Evolutionary conservation across 371 early-diverging fungal species (phyloP).

Genomic region (Actinomucor elegans): DNA sequence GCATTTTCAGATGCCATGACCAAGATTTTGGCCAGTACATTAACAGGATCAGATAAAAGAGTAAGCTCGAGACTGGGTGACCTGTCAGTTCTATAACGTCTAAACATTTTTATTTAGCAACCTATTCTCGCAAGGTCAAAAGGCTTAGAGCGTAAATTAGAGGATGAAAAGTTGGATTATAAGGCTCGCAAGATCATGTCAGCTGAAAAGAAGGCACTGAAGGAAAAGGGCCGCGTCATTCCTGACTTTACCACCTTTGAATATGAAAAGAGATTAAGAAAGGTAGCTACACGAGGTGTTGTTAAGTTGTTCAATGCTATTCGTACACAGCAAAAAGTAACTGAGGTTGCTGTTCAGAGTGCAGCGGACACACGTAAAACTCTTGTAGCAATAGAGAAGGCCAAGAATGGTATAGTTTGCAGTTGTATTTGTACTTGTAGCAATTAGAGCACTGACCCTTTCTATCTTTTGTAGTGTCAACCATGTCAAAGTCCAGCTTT

Average conservation of each 20-base stretch:
- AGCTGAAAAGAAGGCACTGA: conserved; percentile 62
- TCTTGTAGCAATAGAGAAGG: conserved; percentile 53
- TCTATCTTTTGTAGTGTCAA: conserved; percentile 45
- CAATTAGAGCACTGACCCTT: no score
- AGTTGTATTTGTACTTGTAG: background rate
- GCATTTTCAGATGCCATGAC: conserved; percentile 67
- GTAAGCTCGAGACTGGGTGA: conserved; percentile 9
- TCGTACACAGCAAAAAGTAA: conserved; percentile 71
- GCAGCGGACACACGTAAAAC: conserved; percentile 46
- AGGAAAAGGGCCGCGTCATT: conserved; percentile 66
- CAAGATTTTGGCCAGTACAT: conserved; percentile 62
- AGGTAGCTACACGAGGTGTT: conserved; percentile 84
- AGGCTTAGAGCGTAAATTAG: conserved; percentile 68
- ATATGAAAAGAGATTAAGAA: conserved; percentile 78
- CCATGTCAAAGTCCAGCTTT: conserved; percentile 63
- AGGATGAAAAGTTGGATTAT: conserved; percentile 77
- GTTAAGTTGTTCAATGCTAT: conserved; percentile 86
- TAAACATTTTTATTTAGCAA: conserved; percentile 37
- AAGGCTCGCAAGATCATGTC: conserved; percentile 70
- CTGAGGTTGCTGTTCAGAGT: conserved; percentile 55
- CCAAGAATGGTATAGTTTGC: conserved; percentile 34
- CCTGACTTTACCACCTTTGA: conserved; percentile 68
- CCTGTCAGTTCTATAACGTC: no score
- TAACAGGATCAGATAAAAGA: conserved; percentile 50
- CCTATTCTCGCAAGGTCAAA: conserved; percentile 79